Conservation (phyloP, 75 land plant species). For the Adiantum capillusveneris region DNA sequence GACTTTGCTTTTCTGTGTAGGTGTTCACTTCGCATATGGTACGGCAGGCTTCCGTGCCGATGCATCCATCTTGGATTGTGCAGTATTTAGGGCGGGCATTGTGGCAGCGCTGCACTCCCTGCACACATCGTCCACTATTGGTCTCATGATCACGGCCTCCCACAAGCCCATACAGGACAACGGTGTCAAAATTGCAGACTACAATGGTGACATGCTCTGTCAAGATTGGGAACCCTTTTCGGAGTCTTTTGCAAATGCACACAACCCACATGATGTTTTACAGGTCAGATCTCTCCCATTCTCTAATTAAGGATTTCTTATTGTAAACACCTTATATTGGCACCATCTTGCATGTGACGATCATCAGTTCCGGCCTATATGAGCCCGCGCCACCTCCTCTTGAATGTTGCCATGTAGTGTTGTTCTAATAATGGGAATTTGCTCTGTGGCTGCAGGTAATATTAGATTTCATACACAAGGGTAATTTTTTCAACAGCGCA, state of each 20-base stretch:
- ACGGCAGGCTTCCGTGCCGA: slow-evolving; percentile 85
- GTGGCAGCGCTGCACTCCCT: slow-evolving; percentile 73
- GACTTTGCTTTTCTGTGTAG: slow-evolving; percentile 21
- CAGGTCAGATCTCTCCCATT: slow-evolving; percentile 23
- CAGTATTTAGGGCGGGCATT: slow-evolving; percentile 69
- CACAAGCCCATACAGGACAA: slow-evolving; percentile 81
- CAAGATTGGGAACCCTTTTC: slow-evolving; percentile 88
- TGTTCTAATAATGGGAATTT: too few species aligned
- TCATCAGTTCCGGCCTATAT: too few species aligned
- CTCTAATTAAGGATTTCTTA: too few species aligned
- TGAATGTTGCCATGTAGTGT: too few species aligned
- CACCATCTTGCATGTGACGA: too few species aligned
- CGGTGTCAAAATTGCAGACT: slow-evolving; percentile 89
- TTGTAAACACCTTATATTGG: too few species aligned
- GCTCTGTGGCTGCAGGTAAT: too few species aligned
- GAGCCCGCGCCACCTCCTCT: too few species aligned
- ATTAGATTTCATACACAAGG: too few species aligned
- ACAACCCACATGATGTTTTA: slow-evolving; percentile 26
- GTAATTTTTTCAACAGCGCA: too few species aligned
- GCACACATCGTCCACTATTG: slow-evolving; percentile 44
- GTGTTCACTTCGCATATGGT: slow-evolving; percentile 72
- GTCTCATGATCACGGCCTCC: slow-evolving; percentile 94
- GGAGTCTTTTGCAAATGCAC: slow-evolving; percentile 65
- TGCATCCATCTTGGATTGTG: slow-evolving; percentile 49
- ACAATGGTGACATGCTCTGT: slow-evolving; percentile 76